A percentile compares a stretch with the other conserved stretches of the same genome.
Evolutionary conservation across 148 eudicot genomes (phyloP).

Genomic region (Polygonum maritimum): DNA sequence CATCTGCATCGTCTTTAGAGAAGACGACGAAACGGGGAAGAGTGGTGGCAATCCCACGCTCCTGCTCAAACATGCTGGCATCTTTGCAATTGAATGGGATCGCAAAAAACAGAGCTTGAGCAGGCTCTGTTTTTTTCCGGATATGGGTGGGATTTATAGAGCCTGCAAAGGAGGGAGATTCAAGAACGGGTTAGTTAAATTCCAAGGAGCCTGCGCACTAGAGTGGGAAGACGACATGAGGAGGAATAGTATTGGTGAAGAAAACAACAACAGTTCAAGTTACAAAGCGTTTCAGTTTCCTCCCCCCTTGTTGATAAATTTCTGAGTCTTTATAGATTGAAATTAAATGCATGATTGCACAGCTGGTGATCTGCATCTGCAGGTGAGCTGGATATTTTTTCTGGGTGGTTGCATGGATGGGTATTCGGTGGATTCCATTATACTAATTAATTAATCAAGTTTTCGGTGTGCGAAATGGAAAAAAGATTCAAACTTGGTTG

Average conservation of each 20-base stretch:
- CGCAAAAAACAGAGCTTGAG: background rate
- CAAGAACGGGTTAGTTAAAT: background rate
- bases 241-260: background rate
- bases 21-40: background rate
- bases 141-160: background rate
- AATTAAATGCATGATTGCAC: constrained; percentile 5
- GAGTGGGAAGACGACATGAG: background rate
- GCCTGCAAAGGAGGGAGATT: background rate
- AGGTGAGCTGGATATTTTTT: background rate
- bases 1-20: background rate
- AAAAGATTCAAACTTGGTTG: background rate
- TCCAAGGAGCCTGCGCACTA: background rate
- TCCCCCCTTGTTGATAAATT: background rate
- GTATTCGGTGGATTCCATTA: background rate
- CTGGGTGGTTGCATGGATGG: background rate
- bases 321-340: no score
- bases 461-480: no score
- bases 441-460: background rate
- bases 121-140: background rate
- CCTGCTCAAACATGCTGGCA: constrained; percentile 3
- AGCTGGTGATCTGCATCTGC: constrained; percentile 9
- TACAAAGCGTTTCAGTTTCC: constrained; percentile 4
- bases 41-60: background rate
- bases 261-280: constrained; percentile 2
- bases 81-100: background rate